Evolutionary conservation across 176 grass and related monocot species (phyloP).

Genomic region (Otatea glauca): DNA sequence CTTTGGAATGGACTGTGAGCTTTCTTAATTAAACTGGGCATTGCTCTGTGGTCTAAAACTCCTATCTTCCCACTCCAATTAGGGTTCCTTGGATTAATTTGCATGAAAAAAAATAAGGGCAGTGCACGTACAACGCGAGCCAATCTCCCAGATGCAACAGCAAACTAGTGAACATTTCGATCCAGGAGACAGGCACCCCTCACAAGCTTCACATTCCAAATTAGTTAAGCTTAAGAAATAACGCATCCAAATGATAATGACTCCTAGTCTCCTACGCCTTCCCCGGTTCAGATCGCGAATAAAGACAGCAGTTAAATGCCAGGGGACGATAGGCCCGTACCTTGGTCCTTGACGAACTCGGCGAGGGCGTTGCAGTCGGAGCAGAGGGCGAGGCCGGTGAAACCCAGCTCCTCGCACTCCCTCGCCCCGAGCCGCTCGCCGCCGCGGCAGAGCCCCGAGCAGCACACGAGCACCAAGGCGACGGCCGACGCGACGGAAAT

Average conservation of each 20-base stretch:
- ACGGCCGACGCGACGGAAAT: background rate
- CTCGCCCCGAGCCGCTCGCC: slow-evolving; percentile 58
- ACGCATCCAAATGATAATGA: background rate
- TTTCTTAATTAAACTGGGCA: background rate
- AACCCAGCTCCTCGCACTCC: slow-evolving; percentile 91
- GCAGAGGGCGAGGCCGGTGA: slow-evolving; percentile 97
- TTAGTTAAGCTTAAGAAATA: background rate
- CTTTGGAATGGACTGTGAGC: background rate
- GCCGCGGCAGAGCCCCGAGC: slow-evolving; percentile 25
- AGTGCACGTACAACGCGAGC: background rate
- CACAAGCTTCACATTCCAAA: background rate
- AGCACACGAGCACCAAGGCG: slow-evolving; percentile 37
- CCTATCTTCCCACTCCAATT: background rate
- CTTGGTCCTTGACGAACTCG: slow-evolving; percentile 92
- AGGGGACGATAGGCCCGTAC: slow-evolving; percentile 13
- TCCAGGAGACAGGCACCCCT: background rate
- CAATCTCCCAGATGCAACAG: background rate
- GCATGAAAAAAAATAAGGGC: background rate
- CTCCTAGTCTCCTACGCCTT: background rate
- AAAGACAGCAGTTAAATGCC: background rate
- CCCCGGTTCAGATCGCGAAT: slow-evolving; percentile 13
- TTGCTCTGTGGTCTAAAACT: background rate
- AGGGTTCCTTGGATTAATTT: background rate
- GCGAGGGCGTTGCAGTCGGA: slow-evolving; percentile 87
- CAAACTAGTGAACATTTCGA: background rate